Base-by-base conservation (phyloP, 148 eudicot genomes). In the Silene uniflora region DNA sequence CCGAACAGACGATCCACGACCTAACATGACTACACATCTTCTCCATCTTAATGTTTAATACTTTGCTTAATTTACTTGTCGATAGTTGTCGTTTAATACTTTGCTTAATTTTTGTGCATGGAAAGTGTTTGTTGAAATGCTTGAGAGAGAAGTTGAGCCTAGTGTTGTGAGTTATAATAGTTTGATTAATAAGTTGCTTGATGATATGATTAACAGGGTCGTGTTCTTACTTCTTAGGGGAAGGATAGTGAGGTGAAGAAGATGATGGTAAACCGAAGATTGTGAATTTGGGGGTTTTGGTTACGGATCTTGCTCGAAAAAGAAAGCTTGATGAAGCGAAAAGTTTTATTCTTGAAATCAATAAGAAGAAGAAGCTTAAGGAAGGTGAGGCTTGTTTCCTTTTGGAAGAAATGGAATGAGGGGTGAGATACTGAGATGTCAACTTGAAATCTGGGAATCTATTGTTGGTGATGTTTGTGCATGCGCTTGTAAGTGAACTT, bases 211-310 rank as follows among this genome's bases (percentile, higher is more conserved):
- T 44, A 49, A 27, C 61, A 77, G 98, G 96, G 35, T 80, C 88
- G 76, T 95, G 98, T 82, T 78, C 78, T 18, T n/a, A n/a, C n/a
- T 82, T 78, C 78, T 18, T 61, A 79, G 35, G 89, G 90, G 71
- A 87, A 83, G 82, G 79, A 76, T 75, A 73, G 83, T 39, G 97
- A 92, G 76, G 97, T 97, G 0, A 88, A 88, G 86, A 94, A 91
- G 81, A 49, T 92, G 86, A 90, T 95, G 97, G 98, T 76, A 92
- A 90, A 74, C 76, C 86, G 7, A 67, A 79, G 47, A 64, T 83
- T 24, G 78, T 83, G 2, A 95, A 95, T 81, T 94, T 87, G 9
- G 93, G 97, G 70, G 93, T 91, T 85, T 78, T 94, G 84, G 87
- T 94, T 88, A 91, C 77, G 78, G 90, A 92, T 78, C 89, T 92